Conservation (phyloP, 2,329 filamentous ascomycete species). For the Apiospora pterosperma region DNA sequence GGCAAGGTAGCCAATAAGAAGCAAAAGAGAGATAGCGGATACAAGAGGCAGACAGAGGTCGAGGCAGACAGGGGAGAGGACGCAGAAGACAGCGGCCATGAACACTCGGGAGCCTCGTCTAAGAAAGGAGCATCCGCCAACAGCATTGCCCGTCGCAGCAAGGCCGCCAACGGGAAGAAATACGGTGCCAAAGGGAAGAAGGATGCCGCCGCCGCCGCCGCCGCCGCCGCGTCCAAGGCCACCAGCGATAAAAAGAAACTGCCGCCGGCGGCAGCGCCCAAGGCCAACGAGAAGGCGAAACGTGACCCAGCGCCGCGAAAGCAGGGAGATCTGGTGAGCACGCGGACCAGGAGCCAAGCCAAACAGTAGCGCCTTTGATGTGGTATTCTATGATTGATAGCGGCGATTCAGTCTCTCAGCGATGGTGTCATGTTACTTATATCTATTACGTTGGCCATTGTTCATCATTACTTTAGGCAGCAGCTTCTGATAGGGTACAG, state of each 20-base stretch:
- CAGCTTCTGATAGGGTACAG: too few relatives aligned
- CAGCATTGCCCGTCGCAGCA: too few relatives aligned
- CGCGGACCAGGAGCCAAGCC: constrained; percentile 18
- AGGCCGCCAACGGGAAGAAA: constrained; percentile 1
- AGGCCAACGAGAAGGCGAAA: constrained; percentile 9
- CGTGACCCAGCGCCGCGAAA: constrained; percentile 12
- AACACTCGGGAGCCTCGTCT: too few relatives aligned
- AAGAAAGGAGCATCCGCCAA: too few relatives aligned
- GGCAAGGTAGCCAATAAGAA: constrained; percentile 20
- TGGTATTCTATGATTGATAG: too few relatives aligned
- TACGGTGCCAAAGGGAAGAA: neutral
- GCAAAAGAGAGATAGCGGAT: constrained; percentile 21
- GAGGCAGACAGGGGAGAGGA: constrained; percentile 8
- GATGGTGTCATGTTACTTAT: too few relatives aligned
- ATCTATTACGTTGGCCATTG: too few relatives aligned
- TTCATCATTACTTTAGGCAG: too few relatives aligned
- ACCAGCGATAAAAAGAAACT: constrained; percentile 9
- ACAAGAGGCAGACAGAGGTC: constrained; percentile 2
- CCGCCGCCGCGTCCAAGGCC: too few relatives aligned
- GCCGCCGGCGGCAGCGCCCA: constrained; percentile 5
- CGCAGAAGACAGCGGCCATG: too few relatives aligned
- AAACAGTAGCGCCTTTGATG: too few relatives aligned
- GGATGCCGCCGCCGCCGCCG: neutral
- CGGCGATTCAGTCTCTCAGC: too few relatives aligned
- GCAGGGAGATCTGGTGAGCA: constrained; percentile 17